phyloP scores from a whole-genome alignment of 768 basidiomycete species.

The Podaxis sp. region DNA sequence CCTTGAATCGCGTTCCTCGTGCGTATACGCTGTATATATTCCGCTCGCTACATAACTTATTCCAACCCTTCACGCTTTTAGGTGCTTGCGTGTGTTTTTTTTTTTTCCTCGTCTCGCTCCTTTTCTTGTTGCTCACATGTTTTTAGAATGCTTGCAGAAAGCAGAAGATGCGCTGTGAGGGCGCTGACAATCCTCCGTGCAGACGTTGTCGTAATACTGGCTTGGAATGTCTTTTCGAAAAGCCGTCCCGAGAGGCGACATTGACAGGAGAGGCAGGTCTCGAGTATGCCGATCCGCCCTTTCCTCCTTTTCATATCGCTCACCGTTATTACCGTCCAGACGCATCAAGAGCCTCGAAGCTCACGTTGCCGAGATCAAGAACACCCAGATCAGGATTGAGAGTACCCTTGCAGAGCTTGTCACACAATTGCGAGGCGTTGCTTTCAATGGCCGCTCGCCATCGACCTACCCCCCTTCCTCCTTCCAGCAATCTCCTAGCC shows the following conservation, averaged over 20 bases:
- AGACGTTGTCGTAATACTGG: constrained; percentile 88
- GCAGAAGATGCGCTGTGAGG: constrained; percentile 97
- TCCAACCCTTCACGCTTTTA: constrained; percentile 28
- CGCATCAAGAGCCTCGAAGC: constrained; percentile 87
- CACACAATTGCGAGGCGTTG: constrained; percentile 64
- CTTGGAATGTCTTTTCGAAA: constrained; percentile 93
- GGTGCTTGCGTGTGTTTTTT: constrained; percentile 72
- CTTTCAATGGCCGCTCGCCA: constrained; percentile 58
- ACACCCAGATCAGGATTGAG: constrained; percentile 72
- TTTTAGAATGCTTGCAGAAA: constrained; percentile 89
- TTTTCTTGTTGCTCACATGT: constrained; percentile 15
- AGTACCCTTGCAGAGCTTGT: constrained; percentile 80
- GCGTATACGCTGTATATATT: constrained; percentile 34
- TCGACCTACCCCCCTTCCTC: constrained; percentile 55
- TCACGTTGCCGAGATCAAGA: constrained; percentile 81
- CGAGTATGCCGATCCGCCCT: constrained; percentile 55
- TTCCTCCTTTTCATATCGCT: constrained; percentile 9
- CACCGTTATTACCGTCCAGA: constrained; percentile 38
- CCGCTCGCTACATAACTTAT: constrained; percentile 15
- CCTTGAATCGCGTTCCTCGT: constrained; percentile 87
- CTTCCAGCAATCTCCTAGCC: constrained; percentile 62
- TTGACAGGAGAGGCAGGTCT: constrained; percentile 87
- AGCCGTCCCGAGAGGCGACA: constrained; percentile 83
- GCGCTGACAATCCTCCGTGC: constrained; percentile 96
- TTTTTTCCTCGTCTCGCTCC: not conserved